Evolutionary conservation across 805 yeast genomes (phyloP).

Genomic region (Yarrowia phangngaensis): DNA sequence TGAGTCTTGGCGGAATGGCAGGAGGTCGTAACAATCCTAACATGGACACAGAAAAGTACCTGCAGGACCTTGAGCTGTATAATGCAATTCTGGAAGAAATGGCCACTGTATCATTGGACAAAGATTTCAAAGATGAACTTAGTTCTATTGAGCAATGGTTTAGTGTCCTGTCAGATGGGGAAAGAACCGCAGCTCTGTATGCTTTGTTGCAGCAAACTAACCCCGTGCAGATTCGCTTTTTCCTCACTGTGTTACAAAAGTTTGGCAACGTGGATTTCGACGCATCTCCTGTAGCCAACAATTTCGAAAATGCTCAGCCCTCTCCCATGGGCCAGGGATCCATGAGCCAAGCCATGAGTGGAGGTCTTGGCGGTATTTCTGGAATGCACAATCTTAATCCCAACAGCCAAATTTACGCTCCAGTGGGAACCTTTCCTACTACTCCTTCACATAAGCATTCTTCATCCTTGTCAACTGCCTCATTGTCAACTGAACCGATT

Average conservation of each 20-base stretch:
- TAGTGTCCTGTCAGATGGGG: slow-evolving; percentile 39
- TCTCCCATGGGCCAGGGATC: slow-evolving; percentile 24
- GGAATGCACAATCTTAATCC: slow-evolving; percentile 15
- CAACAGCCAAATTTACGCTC: slow-evolving; percentile 15
- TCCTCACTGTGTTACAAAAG: slow-evolving; percentile 38
- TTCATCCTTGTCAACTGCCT: slow-evolving; percentile 18
- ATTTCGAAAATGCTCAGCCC: slow-evolving; percentile 19
- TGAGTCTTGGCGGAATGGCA: slow-evolving; percentile 11
- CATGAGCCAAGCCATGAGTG: slow-evolving; percentile 13
- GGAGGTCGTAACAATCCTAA: slow-evolving; percentile 3
- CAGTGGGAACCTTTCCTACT: slow-evolving; percentile 21
- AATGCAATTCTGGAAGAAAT: slow-evolving; percentile 38
- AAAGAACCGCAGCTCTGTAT: slow-evolving; percentile 42
- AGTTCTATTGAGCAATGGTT: slow-evolving; percentile 43
- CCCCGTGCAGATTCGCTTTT: slow-evolving; percentile 39
- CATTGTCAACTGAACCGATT: slow-evolving; percentile 19
- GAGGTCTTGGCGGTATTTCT: slow-evolving; percentile 13
- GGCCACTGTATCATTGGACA: slow-evolving; percentile 37
- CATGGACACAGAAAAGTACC: slow-evolving; percentile 32
- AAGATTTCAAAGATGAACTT: slow-evolving; percentile 39
- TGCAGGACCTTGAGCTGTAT: slow-evolving; percentile 38
- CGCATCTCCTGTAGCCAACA: slow-evolving; percentile 8
- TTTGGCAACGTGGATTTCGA: slow-evolving; percentile 33
- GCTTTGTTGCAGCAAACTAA: slow-evolving; percentile 40
- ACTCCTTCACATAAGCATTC: slow-evolving; percentile 17